Evolutionary conservation across 116 monocot genomes (phyloP), one percentile per base, ranked within the genome.

Genomic region (Papilionanthe hybrid): DNA sequence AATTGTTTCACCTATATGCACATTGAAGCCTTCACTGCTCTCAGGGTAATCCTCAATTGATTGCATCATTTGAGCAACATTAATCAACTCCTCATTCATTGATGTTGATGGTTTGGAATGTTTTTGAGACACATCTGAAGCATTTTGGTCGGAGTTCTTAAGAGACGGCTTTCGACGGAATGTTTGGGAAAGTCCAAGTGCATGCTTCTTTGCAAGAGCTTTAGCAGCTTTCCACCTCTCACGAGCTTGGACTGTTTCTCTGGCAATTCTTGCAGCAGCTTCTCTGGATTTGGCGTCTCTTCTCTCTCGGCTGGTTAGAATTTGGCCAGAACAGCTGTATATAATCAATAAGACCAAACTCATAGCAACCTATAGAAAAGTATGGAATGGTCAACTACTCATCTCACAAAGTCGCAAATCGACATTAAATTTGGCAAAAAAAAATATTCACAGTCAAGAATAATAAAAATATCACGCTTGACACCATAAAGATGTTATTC

Each of bases 221-320:
- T 78, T 86, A 25, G 86, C 88, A 17, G 74, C 19, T 75, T 82
- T 88, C 88, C 91, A 91, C 72, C 75, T 88, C 79, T 88, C 85
- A 72, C 84, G 83, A 69, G 89, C 89, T 57, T 81, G 55, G 37
- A 65, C 83, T 76, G 75, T 80, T 77, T 86, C 86, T 87, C 78
- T 86, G 18, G 85, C 91, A 47, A 45, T 81, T 75, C 85, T 84
- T 48, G 91, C 86, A 78, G 89, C 91, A 42, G 83, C 83, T 85
- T 84, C 89, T 72, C 91, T 86, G 28, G 89, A 89, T 74, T 87
- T 91, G 55, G 91, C 86, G 80, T 89, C 71, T 78, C 55, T 86
- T 47, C 86, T 85, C 79, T 85, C 79, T 28, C 86, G 91, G 25
- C 45, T 84, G 5, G 79, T 78, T 69, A 91, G 85, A 74, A 83